Conservation (phyloP, 148 eudicot genomes). For the Selenicereus undatus region DNA sequence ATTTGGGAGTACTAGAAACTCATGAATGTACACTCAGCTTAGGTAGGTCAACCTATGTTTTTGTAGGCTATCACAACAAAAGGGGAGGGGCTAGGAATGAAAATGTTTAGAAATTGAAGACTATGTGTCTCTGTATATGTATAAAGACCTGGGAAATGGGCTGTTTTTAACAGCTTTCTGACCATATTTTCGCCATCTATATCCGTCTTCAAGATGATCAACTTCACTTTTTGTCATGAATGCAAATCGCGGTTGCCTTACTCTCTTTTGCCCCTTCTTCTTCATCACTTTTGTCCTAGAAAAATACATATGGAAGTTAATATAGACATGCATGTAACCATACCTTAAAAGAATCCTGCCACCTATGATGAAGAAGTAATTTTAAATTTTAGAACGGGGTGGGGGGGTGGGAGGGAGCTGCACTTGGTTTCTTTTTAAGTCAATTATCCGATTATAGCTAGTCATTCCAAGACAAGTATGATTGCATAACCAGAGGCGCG, state of each 20-base stretch:
- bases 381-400: not conserved
- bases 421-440: not conserved
- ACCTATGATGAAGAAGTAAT: no score
- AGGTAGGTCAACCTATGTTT: no score
- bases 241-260: slow-evolving; percentile 79
- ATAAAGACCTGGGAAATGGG: slow-evolving; percentile 79
- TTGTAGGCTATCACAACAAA: no score
- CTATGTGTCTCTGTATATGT: not conserved
- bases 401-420: not conserved
- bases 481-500: not conserved
- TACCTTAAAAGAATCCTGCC: no score
- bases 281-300: slow-evolving; percentile 55
- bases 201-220: slow-evolving; percentile 98
- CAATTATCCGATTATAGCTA: not conserved
- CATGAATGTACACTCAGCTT: not conserved
- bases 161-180: slow-evolving; percentile 98
- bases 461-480: not conserved
- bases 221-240: slow-evolving; percentile 94
- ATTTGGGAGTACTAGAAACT: not conserved
- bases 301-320: no score
- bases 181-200: slow-evolving; percentile 94
- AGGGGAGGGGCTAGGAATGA: no score
- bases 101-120: not conserved
- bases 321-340: no score
- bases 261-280: slow-evolving; percentile 78